phyloP scores from a whole-genome alignment of 768 basidiomycete genomes.

The Mycena kentingensis region DNA sequence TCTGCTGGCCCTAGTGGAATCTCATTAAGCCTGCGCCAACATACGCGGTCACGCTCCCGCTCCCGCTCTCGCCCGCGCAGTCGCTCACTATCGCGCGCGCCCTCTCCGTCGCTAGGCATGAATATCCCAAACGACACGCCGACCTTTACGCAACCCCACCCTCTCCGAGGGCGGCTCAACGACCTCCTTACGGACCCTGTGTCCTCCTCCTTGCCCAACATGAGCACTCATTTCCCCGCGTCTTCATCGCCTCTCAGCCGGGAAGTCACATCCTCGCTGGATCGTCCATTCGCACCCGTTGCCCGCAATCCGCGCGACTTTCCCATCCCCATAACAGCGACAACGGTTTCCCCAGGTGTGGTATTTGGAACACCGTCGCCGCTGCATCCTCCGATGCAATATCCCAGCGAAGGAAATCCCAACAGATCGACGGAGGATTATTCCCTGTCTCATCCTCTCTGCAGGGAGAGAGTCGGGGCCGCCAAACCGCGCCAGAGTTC shows the following conservation, averaged over 20 bases:
- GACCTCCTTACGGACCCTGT: constrained; percentile 48
- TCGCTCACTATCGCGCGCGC: constrained; percentile 17
- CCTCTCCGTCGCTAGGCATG: constrained; percentile 11
- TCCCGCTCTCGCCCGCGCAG: constrained; percentile 26
- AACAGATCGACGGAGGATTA: too few species aligned
- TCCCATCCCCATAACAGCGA: too few species aligned
- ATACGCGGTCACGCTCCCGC: constrained; percentile 20
- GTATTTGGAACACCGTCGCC: too few species aligned
- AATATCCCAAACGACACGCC: constrained; percentile 16
- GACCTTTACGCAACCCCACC: constrained; percentile 30
- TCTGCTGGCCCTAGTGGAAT: constrained; percentile 19
- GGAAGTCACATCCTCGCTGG: constrained; percentile 18
- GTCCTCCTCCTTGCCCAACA: constrained; percentile 48
- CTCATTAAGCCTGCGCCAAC: constrained; percentile 15
- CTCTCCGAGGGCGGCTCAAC: constrained; percentile 42
- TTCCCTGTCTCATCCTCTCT: too few species aligned
- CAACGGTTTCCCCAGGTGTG: background rate
- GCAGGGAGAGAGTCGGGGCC: background rate
- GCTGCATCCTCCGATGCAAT: background rate
- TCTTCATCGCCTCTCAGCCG: constrained; percentile 20
- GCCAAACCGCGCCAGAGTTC: background rate
- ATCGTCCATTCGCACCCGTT: background rate
- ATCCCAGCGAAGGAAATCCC: background rate
- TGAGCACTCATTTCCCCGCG: constrained; percentile 25
- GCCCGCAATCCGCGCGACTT: background rate